Percentiles rank a stretch among this genome's conserved stretches.
These are phyloP conservation scores for Quercus alba DNA, from an alignment of 306 rosid species.

Conservation along the genomic window DNA sequence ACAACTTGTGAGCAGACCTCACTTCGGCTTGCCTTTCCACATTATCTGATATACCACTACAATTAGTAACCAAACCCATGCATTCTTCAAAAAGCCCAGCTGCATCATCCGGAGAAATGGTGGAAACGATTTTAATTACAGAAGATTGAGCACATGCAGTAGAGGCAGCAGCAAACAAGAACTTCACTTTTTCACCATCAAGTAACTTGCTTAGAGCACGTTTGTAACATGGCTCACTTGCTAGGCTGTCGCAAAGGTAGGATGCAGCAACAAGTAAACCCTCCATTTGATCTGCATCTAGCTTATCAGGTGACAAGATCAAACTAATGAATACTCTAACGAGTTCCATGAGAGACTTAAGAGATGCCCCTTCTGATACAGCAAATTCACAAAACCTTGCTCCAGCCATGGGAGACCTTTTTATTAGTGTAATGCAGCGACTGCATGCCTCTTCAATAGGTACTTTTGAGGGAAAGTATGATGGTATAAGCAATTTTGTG, in stretches of 20 bases:
- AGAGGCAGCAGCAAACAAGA: conserved; percentile 52
- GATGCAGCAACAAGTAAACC: conserved; percentile 73
- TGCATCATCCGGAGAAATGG: conserved; percentile 53
- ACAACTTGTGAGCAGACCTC: conserved; percentile 78
- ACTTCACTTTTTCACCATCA: conserved; percentile 52
- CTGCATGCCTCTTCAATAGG: conserved; percentile 77
- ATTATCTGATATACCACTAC: conserved; percentile 71
- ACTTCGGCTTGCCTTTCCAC: conserved; percentile 69
- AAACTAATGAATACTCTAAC: conserved; percentile 50
- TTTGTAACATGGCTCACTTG: conserved; percentile 42
- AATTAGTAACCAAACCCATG: conserved; percentile 52
- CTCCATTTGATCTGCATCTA: conserved; percentile 48
- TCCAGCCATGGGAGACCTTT: conserved; percentile 83
- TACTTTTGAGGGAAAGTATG: conserved; percentile 75
- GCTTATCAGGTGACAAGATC: conserved; percentile 52
- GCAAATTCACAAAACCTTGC: conserved; percentile 81
- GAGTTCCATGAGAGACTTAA: conserved; percentile 62
- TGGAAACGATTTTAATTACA: conserved; percentile 61
- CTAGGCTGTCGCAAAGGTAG: conserved; percentile 53
- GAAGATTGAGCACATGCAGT: conserved; percentile 67
- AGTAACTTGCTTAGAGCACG: conserved; percentile 58
- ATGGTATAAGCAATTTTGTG: conserved; percentile 72
- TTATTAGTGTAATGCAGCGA: conserved; percentile 79
- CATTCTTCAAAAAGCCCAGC: conserved; percentile 62
- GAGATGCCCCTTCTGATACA: conserved; percentile 66